These are phyloP conservation scores for Hyphopichia wangnamkhiaoensis DNA, from an alignment of 1,139 yeast genomes.

Conservation along the genomic window DNA sequence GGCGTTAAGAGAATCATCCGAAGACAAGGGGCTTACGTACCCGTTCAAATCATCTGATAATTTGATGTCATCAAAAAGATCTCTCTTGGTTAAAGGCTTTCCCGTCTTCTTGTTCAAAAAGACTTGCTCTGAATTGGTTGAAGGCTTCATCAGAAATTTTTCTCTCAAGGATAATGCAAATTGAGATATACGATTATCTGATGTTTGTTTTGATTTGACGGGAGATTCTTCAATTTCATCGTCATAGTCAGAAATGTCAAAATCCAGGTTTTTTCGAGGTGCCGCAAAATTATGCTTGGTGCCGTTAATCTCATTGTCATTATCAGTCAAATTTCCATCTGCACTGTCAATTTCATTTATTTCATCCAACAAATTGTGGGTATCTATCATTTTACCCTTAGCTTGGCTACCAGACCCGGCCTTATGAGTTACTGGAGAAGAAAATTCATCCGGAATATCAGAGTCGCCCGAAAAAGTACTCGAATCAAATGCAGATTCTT, in stretches of 20 bases:
- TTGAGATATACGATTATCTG: constrained; percentile 8
- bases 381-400: constrained; percentile 7
- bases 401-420: constrained; percentile 2
- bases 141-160: constrained; percentile 25
- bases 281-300: no score
- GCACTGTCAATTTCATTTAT: constrained; percentile 23
- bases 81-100: no score
- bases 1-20: constrained; percentile 1
- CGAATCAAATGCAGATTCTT: constrained; percentile 13
- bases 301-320: neutral
- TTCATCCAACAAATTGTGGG: constrained; percentile 18
- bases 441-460: constrained; percentile 35
- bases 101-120: neutral
- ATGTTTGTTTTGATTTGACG: constrained; percentile 18
- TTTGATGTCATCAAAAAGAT: no score
- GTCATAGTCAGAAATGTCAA: constrained; percentile 30
- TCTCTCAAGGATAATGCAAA: constrained; percentile 26
- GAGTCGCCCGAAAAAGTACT: constrained; percentile 36
- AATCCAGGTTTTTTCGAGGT: constrained; percentile 6
- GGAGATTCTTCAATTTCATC: constrained; percentile 50
- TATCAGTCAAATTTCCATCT: constrained; percentile 2
- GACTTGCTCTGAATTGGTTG: neutral
- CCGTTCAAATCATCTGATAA: neutral
- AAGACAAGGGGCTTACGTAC: neutral
- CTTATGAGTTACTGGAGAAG: constrained; percentile 24